Conservation (phyloP, 2,329 filamentous ascomycete genomes). For the Grosmannia penicillata region DNA sequence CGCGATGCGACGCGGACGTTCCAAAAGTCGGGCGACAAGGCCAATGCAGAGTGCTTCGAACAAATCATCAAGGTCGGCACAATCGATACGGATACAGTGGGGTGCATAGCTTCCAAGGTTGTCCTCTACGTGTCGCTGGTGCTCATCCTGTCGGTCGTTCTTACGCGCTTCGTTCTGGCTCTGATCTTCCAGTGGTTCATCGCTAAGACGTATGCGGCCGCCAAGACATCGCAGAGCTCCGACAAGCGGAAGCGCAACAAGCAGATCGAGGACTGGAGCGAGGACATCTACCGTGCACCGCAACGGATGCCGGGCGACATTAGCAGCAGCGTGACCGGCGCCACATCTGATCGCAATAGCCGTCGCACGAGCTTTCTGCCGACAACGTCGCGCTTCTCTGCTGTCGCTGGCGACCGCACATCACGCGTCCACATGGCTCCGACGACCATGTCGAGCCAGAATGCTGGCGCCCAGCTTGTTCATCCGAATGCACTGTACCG, state of each 20-base stretch:
- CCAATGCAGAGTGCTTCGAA: constrained; percentile 71
- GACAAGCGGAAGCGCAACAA: constrained; percentile 73
- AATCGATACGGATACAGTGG: constrained; percentile 89
- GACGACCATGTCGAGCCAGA: constrained; percentile 92
- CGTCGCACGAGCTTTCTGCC: constrained; percentile 85
- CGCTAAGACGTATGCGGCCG: constrained; percentile 67
- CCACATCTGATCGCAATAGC: constrained; percentile 49
- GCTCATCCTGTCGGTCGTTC: constrained; percentile 82
- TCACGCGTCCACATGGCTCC: constrained; percentile 40
- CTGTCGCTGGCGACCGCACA: constrained; percentile 62
- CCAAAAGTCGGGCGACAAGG: constrained; percentile 64
- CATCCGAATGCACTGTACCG: constrained; percentile 60
- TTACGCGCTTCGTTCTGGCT: constrained; percentile 75
- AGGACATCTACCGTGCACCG: constrained; percentile 91
- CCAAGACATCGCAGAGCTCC: constrained; percentile 69
- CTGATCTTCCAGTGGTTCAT: constrained; percentile 95
- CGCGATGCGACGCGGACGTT: constrained; percentile 83
- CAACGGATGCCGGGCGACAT: constrained; percentile 65
- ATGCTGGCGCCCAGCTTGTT: constrained; percentile 56
- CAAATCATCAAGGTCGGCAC: constrained; percentile 93
- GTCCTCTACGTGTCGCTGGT: constrained; percentile 87
- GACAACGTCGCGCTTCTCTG: constrained; percentile 87
- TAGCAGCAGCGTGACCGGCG: constrained; percentile 43
- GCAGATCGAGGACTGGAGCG: constrained; percentile 95
- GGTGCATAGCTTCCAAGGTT: constrained; percentile 93